phyloP scores from a whole-genome alignment of 345 rosid genomes.

The Boechera retrofracta region DNA sequence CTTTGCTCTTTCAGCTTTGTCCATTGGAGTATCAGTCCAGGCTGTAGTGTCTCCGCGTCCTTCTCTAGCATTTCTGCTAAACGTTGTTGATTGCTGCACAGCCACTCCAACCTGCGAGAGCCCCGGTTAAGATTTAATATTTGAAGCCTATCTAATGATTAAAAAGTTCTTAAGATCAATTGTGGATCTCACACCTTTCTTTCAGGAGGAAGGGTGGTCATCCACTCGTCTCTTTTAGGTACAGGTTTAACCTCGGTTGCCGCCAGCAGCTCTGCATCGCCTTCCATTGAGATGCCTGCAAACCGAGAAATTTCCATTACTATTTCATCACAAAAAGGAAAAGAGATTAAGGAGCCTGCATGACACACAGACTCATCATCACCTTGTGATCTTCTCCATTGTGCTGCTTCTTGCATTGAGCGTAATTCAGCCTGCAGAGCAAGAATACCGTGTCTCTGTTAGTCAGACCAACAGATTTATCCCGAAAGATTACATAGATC shows the following conservation, averaged over 20 bases:
- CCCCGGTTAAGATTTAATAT: constrained; percentile 11
- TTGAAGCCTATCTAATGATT: background rate
- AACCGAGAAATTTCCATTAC: constrained; percentile 23
- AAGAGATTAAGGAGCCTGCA: constrained; percentile 17
- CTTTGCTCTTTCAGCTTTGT: constrained; percentile 88
- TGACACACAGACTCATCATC: constrained; percentile 9
- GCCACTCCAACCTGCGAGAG: constrained; percentile 68
- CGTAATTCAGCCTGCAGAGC: constrained; percentile 67
- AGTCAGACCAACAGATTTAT: constrained; percentile 16
- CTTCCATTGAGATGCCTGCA: constrained; percentile 94
- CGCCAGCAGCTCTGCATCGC: constrained; percentile 88
- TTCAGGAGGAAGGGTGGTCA: constrained; percentile 95
- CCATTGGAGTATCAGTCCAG: constrained; percentile 92
- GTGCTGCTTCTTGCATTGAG: constrained; percentile 92
- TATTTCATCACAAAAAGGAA: constrained; percentile 16
- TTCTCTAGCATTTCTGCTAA: constrained; percentile 69
- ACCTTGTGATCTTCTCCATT: constrained; percentile 96
- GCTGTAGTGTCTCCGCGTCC: constrained; percentile 89
- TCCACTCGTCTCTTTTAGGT: constrained; percentile 93
- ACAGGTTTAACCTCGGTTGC: constrained; percentile 68
- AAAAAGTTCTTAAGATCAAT: background rate
- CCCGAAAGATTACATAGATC: constrained; percentile 1
- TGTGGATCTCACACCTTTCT: constrained; percentile 62
- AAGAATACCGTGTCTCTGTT: background rate
- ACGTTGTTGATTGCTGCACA: constrained; percentile 72